Percentiles rank a stretch among this genome's conserved stretches.
Conservation (phyloP, 106 monocot species). For the Dendrobium huoshanense region DNA sequence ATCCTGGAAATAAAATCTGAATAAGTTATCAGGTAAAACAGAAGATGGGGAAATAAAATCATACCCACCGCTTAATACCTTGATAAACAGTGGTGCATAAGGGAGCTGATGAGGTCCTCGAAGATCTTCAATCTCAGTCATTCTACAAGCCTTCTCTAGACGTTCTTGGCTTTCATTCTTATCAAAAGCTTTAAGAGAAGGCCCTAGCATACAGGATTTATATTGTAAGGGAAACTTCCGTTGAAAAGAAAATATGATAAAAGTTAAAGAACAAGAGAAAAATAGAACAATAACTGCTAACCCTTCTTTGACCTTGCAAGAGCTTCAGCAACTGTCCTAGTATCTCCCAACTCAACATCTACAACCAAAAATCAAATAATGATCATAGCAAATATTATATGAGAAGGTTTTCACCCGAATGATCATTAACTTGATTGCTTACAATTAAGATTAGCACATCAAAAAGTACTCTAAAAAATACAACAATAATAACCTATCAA, state of each 20-base stretch:
- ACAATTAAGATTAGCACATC: background rate
- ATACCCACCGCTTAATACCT: conserved; percentile 34
- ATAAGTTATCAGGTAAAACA: conserved; percentile 6
- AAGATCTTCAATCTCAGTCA: conserved; percentile 97
- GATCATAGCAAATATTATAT: background rate
- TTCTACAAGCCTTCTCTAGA: conserved; percentile 50
- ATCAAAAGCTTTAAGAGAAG: conserved; percentile 42
- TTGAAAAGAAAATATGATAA: conserved; percentile 4
- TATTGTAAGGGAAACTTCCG: background rate
- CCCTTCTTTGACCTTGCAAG: conserved; percentile 88
- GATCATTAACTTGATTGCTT: background rate
- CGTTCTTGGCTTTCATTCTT: conserved; percentile 52
- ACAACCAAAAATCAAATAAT: conserved; percentile 20
- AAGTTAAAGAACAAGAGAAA: background rate
- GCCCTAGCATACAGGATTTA: conserved; percentile 23
- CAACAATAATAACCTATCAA: background rate
- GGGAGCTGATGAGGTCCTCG: conserved; percentile 53
- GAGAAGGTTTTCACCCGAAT: background rate
- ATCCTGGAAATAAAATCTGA: conserved; percentile 49
- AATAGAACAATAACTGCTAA: conserved; percentile 24
- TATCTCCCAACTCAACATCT: conserved; percentile 85
- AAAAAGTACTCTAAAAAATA: background rate
- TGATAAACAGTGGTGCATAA: conserved; percentile 79
- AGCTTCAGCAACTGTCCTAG: conserved; percentile 88
- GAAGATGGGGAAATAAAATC: background rate